Percentiles rank a stretch among this genome's conserved stretches.
Evolutionary conservation across 176 grass and related monocot species (phyloP).

Genomic region (Musa beccarii): DNA sequence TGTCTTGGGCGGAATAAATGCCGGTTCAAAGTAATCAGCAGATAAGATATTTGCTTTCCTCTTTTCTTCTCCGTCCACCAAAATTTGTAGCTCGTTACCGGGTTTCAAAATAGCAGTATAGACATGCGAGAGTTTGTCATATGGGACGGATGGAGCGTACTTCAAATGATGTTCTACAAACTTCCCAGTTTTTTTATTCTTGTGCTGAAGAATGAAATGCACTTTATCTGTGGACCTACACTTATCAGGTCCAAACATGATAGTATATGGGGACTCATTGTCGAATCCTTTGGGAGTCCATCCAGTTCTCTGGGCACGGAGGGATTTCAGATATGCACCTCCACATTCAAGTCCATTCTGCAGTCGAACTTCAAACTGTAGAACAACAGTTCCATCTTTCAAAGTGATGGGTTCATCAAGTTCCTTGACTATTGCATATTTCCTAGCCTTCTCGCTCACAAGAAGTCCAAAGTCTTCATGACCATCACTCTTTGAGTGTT

Average conservation of each 20-base stretch:
- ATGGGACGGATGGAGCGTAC: conserved; percentile 74
- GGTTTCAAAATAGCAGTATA: conserved; percentile 87
- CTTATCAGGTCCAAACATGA: conserved; percentile 99
- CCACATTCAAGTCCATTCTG: conserved; percentile 97
- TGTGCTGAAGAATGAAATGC: conserved; percentile 92
- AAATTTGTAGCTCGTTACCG: conserved; percentile 69
- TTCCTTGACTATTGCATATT: conserved; percentile 90
- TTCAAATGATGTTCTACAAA: conserved; percentile 96
- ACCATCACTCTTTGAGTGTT: conserved; percentile 77
- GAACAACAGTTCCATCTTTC: conserved; percentile 64
- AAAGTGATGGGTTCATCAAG: conserved; percentile 57
- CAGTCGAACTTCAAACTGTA: conserved; percentile 81
- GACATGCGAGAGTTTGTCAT: conserved; percentile 82
- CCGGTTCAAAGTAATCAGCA: conserved; percentile 78
- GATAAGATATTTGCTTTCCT: conserved; percentile 76
- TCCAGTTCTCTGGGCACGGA: conserved; percentile 48
- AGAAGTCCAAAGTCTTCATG: conserved; percentile 93
- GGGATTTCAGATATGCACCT: conserved; percentile 89
- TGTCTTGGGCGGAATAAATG: conserved; percentile 77
- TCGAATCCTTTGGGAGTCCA: conserved; percentile 76
- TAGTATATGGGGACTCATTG: conserved; percentile 75
- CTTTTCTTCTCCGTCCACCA: conserved; percentile 88
- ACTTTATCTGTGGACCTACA: conserved; percentile 97
- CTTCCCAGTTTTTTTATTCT: conserved; percentile 74
- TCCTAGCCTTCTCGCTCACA: conserved; percentile 62